These are phyloP conservation scores for Fusarium scirpi DNA, from an alignment of 2,329 filamentous ascomycete genomes.

Conservation along the genomic window DNA sequence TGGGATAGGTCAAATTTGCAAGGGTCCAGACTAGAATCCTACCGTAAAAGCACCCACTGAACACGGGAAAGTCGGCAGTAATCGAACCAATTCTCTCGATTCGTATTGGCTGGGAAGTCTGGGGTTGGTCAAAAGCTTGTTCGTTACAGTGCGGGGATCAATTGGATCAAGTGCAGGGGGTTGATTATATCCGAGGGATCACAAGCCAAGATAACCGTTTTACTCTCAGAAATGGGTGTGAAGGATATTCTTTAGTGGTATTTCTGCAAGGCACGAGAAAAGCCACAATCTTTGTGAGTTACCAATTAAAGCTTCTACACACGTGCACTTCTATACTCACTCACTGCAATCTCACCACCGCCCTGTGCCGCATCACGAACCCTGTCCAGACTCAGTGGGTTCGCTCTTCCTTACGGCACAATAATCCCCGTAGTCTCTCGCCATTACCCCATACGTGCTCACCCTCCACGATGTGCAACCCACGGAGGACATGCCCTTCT, in stretches of 20 bases:
- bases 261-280: constrained; percentile 24
- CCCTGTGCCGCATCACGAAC: constrained; percentile 2
- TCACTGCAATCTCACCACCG: background rate
- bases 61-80: constrained; percentile 27
- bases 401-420: background rate
- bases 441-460: constrained; percentile 14
- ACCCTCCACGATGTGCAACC: constrained; percentile 30
- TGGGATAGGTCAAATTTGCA: background rate
- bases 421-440: background rate
- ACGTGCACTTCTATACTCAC: constrained; percentile 3
- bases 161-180: constrained; percentile 6
- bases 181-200: constrained; percentile 36
- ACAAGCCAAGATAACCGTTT: constrained; percentile 30
- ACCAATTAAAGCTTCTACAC: background rate
- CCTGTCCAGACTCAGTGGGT: constrained; percentile 1
- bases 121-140: constrained; percentile 33
- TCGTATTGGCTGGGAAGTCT: background rate
- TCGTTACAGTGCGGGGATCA: constrained; percentile 28
- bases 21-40: constrained; percentile 7
- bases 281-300: constrained; percentile 5
- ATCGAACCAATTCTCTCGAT: background rate
- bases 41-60: constrained; percentile 3
- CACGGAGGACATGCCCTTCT: constrained; percentile 37
- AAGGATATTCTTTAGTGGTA: background rate
- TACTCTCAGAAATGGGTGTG: background rate